phyloP scores from a whole-genome alignment of 345 rosid species.

The Excoecaria agallocha region DNA sequence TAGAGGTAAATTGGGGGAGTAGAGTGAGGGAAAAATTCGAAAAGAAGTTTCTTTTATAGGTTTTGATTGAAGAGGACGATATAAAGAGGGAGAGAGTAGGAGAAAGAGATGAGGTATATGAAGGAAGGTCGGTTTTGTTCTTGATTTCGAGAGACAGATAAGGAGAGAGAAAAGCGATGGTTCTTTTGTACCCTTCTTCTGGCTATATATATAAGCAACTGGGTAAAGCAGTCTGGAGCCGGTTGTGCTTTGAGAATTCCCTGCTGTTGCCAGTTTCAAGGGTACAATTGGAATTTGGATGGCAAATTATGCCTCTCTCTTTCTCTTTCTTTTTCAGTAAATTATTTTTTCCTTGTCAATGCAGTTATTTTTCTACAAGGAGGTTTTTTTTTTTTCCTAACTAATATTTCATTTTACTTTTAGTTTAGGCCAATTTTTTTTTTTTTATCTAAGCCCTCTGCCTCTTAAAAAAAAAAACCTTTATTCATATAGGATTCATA shows the following conservation, averaged over 20 bases:
- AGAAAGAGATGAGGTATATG: background rate
- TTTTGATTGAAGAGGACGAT: conserved; percentile 13
- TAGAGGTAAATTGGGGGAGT: background rate
- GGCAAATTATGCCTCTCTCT: too few relatives aligned
- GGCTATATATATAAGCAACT: conserved; percentile 5
- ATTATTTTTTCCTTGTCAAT: too few relatives aligned
- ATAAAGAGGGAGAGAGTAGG: background rate
- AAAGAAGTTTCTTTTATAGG: conserved; percentile 30
- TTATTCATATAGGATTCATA: too few relatives aligned
- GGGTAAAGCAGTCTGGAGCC: background rate
- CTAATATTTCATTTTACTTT: too few relatives aligned
- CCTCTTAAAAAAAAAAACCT: too few relatives aligned
- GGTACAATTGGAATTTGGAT: background rate
- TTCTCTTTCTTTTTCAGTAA: background rate
- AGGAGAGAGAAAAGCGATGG: background rate
- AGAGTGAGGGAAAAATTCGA: conserved; percentile 31
- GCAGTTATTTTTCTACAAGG: too few relatives aligned
- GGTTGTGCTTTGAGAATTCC: background rate
- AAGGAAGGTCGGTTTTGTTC: conserved; percentile 9
- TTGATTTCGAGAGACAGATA: conserved; percentile 8
- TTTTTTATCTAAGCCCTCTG: too few relatives aligned
- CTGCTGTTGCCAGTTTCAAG: conserved; percentile 16
- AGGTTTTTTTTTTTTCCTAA: too few relatives aligned
- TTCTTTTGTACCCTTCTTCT: background rate
- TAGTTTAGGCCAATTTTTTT: too few relatives aligned